Conservation (phyloP, 768 basidiomycete genomes). For the Lactarius tabidus region DNA sequence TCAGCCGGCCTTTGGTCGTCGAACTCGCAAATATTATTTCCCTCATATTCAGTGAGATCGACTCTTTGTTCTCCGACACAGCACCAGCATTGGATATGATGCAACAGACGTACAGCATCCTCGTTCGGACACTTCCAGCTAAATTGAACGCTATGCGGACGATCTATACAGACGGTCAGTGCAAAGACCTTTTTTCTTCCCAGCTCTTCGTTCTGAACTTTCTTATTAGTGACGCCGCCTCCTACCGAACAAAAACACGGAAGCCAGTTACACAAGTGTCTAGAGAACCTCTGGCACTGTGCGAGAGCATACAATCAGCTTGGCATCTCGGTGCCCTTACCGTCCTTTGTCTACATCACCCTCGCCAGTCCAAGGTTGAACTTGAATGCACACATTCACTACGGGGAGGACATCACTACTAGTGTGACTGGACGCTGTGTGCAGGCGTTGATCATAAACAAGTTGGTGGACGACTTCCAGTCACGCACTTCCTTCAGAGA, state of each 20-base stretch:
- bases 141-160: background rate
- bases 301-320: background rate
- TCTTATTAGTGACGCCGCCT: background rate
- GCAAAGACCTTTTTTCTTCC: background rate
- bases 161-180: background rate
- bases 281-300: background rate
- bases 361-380: background rate
- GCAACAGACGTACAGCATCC: background rate
- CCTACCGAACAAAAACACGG: background rate
- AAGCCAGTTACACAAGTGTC: background rate
- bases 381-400: background rate
- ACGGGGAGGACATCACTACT: background rate
- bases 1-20: too few species aligned
- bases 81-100: background rate
- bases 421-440: background rate
- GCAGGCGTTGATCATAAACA: background rate
- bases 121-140: background rate
- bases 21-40: too few species aligned
- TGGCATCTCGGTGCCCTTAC: background rate
- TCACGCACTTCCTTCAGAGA: background rate
- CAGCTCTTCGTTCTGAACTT: background rate
- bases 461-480: background rate
- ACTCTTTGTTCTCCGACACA: background rate
- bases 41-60: background rate
- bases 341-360: background rate